phyloP scores from a whole-genome alignment of 768 basidiomycete species.

The Mrakia blollopis region DNA sequence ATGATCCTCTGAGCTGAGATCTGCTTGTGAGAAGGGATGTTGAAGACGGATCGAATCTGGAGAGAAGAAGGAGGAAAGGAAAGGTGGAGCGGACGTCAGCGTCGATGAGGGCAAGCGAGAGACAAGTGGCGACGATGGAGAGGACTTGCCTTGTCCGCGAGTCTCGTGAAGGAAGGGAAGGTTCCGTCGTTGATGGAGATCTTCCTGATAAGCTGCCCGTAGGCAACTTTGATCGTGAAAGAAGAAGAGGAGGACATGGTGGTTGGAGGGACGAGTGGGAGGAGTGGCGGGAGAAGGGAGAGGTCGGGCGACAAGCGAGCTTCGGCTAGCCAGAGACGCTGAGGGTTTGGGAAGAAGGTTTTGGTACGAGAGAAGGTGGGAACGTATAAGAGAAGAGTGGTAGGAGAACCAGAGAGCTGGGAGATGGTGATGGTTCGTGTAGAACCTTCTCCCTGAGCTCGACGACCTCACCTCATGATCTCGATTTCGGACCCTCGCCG shows the following conservation, averaged over 20 bases:
- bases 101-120: neutral
- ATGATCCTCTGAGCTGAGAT: conserved; percentile 7
- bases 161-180: conserved; percentile 14
- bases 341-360: neutral
- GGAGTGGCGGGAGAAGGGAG: neutral
- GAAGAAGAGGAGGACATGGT: conserved; percentile 21
- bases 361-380: neutral
- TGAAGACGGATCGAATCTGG: conserved; percentile 21
- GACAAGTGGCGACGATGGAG: neutral
- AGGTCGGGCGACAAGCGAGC: neutral
- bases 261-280: neutral
- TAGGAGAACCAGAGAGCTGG: neutral
- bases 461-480: neutral
- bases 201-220: conserved; percentile 11
- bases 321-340: too few species aligned
- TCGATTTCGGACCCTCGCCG: too few species aligned
- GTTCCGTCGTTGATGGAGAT: conserved; percentile 15
- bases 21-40: neutral
- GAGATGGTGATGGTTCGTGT: neutral
- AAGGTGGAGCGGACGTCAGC: conserved; percentile 2
- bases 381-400: neutral
- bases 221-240: conserved; percentile 24
- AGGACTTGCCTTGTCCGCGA: conserved; percentile 12
- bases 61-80: neutral
- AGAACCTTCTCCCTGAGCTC: neutral